Evolutionary conservation across 139 green algal species (phyloP).

Genomic region (Nannochloris sp.): DNA sequence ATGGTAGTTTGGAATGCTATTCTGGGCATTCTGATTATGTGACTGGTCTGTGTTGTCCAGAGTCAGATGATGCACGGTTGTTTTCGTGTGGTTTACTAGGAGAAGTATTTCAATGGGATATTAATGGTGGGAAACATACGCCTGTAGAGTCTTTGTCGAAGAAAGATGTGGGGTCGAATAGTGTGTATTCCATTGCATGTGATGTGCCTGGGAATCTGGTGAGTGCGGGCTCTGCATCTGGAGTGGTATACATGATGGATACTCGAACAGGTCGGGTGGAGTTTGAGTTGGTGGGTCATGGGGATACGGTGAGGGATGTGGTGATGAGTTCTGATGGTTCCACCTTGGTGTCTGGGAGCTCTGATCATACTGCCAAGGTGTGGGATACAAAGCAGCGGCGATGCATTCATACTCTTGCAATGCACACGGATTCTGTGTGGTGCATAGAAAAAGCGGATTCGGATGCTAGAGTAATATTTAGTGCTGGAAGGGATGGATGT

Average conservation of each 20-base stretch:
- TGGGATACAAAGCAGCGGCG: slow-evolving; percentile 86
- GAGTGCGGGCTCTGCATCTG: slow-evolving; percentile 60
- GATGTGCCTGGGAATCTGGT: slow-evolving; percentile 47
- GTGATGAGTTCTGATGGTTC: slow-evolving; percentile 55
- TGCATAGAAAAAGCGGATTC: slow-evolving; percentile 35
- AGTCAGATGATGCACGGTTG: neutral
- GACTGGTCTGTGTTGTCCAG: slow-evolving; percentile 20
- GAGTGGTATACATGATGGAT: slow-evolving; percentile 59
- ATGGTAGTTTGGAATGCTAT: slow-evolving; percentile 7
- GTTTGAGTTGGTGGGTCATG: slow-evolving; percentile 72
- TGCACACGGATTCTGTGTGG: slow-evolving; percentile 88
- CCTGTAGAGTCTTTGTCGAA: neutral
- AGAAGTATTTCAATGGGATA: slow-evolving; percentile 37
- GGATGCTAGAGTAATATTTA: slow-evolving; percentile 49
- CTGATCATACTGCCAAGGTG: slow-evolving; percentile 75
- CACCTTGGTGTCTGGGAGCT: slow-evolving; percentile 58
- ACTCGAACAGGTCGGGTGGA: slow-evolving; percentile 42
- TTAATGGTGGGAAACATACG: neutral
- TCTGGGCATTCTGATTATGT: slow-evolving; percentile 33
- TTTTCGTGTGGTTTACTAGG: slow-evolving; percentile 30
- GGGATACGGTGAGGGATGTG: slow-evolving; percentile 53
- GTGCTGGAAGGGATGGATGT: slow-evolving; percentile 64
- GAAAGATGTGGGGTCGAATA: slow-evolving; percentile 11
- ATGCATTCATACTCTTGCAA: slow-evolving; percentile 51
- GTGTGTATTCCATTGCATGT: slow-evolving; percentile 73